phyloP scores from a whole-genome alignment of 345 rosid species.

The Eutrema heterophyllum region DNA sequence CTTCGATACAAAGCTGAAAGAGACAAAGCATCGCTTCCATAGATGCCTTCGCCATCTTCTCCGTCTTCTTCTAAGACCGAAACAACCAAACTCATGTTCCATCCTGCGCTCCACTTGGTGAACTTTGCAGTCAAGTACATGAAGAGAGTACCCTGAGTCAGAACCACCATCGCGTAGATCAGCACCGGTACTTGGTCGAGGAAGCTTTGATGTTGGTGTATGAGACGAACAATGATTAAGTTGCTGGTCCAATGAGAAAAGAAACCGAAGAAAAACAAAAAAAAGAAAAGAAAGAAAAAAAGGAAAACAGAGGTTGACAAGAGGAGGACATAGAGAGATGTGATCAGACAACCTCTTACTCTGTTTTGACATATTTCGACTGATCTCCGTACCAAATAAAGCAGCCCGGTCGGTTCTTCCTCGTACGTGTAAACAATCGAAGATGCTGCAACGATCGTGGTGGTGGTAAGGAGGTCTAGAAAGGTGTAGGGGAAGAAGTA shows the following conservation, averaged over 20 bases:
- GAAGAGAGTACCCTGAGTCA: constrained; percentile 16
- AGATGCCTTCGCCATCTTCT: neutral
- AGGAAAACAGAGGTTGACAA: constrained; percentile 26
- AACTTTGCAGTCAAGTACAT: constrained; percentile 22
- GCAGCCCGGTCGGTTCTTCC: constrained; percentile 7
- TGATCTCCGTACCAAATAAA: neutral
- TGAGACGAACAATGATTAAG: neutral
- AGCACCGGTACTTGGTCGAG: neutral
- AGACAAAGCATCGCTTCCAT: constrained; percentile 27
- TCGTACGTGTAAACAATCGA: constrained; percentile 19
- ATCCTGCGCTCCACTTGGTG: constrained; percentile 38
- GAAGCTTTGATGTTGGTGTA: neutral
- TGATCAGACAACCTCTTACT: constrained; percentile 33
- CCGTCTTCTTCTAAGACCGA: constrained; percentile 31
- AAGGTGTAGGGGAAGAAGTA: constrained; percentile 14
- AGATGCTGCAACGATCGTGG: constrained; percentile 20
- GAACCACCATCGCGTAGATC: neutral
- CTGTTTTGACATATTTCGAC: constrained; percentile 7
- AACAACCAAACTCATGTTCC: constrained; percentile 41
- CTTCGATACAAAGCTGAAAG: constrained; percentile 25
- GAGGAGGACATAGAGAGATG: constrained; percentile 36
- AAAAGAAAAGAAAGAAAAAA: neutral
- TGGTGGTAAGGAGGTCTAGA: constrained; percentile 34
- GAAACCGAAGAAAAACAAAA: constrained; percentile 12
- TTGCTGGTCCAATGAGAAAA: constrained; percentile 9